Evolutionary conservation across 805 yeast genomes (phyloP), one percentile per base, ranked within the genome.

Genomic region (Candida xiaguanensis): DNA sequence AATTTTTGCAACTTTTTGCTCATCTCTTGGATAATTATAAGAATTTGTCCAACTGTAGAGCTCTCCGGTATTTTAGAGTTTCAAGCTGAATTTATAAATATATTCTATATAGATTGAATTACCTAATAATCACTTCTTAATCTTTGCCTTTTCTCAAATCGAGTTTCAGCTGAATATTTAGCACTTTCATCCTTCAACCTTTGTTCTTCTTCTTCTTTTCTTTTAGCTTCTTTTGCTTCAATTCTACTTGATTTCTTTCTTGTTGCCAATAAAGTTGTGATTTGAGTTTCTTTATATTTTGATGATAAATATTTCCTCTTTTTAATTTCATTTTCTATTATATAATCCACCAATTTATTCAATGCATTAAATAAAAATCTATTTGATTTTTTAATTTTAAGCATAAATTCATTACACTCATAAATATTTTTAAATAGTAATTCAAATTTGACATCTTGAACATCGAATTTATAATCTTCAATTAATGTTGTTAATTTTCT

Each of bases 241-340:
- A 85, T 58, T 58, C 93, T 72, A 1, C 88, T 77, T 0, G 91
- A 84, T 47, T 87, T 70, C 51, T 85, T 85, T 51, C 93, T 71
- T 41, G 84, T 76, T 3, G 80, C 80, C 52, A 85, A 59, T 39
- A 85, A 56, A 16, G 73, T 74, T 34, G 75, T 77, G 72, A 85
- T 69, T 46, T 83, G 80, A 33, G 75, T 71, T 40, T 81, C 86
- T 53, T 77, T 80, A 48, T 72, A 75, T 49, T 84, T 65, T 45
- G 75, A 76, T 20, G 73, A 54, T 13, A 78, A 63, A 42, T 70
- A 72, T 49, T 70, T 75, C 46, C 86, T 63, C 48, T 77, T 77
- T 42, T 68, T 71, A 28, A 76, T 47, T 50, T 81, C 86, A 42
- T 65, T 68, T 7, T 48, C 47, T 29, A 53, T 58, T 3, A 60